phyloP scores from a whole-genome alignment of 208 protist species.

The Leishmania mexicana region DNA sequence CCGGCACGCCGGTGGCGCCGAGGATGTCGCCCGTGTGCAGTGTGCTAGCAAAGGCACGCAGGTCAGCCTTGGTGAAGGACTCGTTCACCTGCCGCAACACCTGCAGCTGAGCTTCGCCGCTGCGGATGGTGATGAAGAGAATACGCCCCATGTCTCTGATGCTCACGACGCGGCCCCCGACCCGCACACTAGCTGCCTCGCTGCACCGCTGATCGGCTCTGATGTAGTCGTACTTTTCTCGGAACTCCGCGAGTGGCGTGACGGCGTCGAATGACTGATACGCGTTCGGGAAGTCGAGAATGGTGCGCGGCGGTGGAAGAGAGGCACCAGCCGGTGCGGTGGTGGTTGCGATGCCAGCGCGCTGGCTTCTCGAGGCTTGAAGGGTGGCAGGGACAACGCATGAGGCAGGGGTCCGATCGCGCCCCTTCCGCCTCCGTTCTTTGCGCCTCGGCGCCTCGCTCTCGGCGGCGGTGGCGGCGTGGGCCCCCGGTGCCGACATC shows the following conservation, averaged over 20 bases:
- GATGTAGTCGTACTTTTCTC: constrained; percentile 44
- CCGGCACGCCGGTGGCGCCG: constrained; percentile 75
- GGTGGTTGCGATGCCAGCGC: neutral
- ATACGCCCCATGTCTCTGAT: constrained; percentile 87
- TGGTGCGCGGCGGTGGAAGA: constrained; percentile 32
- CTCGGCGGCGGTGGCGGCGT: neutral
- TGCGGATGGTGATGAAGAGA: constrained; percentile 79
- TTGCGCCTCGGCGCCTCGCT: neutral
- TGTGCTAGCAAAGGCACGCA: constrained; percentile 49
- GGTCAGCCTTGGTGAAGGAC: constrained; percentile 47
- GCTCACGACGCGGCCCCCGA: constrained; percentile 76
- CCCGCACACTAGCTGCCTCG: constrained; percentile 40
- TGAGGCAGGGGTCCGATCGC: neutral
- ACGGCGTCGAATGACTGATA: constrained; percentile 72
- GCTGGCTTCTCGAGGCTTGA: neutral
- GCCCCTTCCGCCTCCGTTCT: neutral
- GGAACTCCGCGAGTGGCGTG: constrained; percentile 52
- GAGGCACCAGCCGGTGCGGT: neutral
- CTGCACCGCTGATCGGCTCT: constrained; percentile 4
- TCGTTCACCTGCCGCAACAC: constrained; percentile 64
- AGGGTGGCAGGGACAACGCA: neutral
- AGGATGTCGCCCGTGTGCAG: constrained; percentile 87
- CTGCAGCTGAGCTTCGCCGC: constrained; percentile 68
- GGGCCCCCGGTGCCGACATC: neutral
- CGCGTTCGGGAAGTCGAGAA: constrained; percentile 46